These are phyloP conservation scores for Suillus clintonianus DNA, from an alignment of 768 basidiomycete species.

Conservation along the genomic window DNA sequence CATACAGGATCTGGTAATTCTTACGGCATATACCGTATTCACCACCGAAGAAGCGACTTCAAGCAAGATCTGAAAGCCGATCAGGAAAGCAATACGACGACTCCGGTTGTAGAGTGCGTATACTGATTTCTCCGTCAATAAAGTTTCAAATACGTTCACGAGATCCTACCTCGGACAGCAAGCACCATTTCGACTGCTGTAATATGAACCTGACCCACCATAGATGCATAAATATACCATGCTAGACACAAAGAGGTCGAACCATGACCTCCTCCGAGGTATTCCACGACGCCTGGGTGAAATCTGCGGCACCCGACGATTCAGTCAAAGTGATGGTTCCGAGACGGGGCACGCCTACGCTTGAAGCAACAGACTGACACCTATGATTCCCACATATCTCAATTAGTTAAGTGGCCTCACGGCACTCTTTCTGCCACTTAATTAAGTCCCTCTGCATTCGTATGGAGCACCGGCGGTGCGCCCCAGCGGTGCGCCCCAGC, in stretches of 20 bases:
- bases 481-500: too few species aligned
- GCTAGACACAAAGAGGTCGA: background rate
- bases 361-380: conserved; percentile 9
- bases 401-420: too few species aligned
- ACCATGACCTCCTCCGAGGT: background rate
- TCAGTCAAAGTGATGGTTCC: background rate
- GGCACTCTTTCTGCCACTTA: too few species aligned
- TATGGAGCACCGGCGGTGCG: too few species aligned
- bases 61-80: background rate
- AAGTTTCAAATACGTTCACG: background rate
- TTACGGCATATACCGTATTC: background rate
- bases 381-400: too few species aligned
- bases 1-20: background rate
- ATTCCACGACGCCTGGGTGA: background rate
- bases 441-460: too few species aligned
- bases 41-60: background rate
- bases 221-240: background rate
- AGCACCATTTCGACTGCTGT: background rate
- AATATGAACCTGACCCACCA: background rate
- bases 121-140: background rate
- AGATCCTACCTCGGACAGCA: background rate
- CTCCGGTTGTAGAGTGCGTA: background rate
- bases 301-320: background rate
- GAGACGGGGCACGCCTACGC: background rate
- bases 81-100: background rate